These are phyloP conservation scores for Camellia granthamiana DNA, from an alignment of 148 eudicot genomes.

Conservation along the genomic window DNA sequence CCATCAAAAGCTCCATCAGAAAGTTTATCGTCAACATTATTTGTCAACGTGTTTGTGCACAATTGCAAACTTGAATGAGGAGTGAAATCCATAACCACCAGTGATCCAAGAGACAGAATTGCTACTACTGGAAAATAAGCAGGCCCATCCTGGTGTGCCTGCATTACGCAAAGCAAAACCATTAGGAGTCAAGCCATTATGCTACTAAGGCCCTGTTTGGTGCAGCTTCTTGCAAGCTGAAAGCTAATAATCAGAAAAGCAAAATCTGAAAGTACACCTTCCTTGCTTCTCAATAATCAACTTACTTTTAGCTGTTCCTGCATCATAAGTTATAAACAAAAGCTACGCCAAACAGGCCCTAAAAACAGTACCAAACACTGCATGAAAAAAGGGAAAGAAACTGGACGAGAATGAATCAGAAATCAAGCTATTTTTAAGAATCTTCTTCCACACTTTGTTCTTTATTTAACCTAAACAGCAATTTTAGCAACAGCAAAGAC, in stretches of 20 bases:
- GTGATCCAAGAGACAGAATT: conserved; percentile 81
- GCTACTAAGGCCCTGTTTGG: not conserved
- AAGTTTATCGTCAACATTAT: conserved; percentile 19
- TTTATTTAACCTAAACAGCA: not conserved
- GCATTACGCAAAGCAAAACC: conserved; percentile 13
- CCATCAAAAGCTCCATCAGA: conserved; percentile 13
- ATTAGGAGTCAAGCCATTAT: not conserved
- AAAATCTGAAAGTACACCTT: no score
- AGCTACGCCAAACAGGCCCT: not conserved
- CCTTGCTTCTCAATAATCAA: no score
- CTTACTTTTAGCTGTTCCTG: no score
- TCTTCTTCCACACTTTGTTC: not conserved
- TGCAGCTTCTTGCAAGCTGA: no score
- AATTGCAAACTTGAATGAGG: conserved; percentile 60
- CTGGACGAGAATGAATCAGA: not conserved
- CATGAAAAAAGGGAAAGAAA: not conserved
- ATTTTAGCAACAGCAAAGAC: not conserved
- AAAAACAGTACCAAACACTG: not conserved
- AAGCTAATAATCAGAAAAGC: no score
- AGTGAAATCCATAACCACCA: conserved; percentile 82
- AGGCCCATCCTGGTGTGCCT: conserved; percentile 98
- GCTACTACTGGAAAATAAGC: conserved; percentile 94
- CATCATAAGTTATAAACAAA: no score
- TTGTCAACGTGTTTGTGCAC: conserved; percentile 18
- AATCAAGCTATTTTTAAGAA: not conserved